Evolutionary conservation across 164 flowering plant genomes (phyloP).

Genomic region (Tetracentron sinense): DNA sequence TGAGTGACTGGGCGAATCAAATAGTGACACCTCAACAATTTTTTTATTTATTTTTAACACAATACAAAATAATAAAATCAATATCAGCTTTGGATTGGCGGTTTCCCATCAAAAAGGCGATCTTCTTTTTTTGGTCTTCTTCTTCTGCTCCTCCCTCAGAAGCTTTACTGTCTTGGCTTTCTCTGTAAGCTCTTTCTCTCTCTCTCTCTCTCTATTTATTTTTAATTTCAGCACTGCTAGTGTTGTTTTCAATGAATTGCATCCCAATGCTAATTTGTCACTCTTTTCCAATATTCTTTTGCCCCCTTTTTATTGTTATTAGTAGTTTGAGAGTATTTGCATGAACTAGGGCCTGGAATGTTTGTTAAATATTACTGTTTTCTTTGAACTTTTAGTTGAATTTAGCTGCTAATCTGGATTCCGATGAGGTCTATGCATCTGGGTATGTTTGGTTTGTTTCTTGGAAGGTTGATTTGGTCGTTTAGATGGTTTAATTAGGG

Average conservation of each 20-base stretch:
- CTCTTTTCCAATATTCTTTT: no score
- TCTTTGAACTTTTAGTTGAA: background rate
- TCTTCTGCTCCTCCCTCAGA: constrained; percentile 6
- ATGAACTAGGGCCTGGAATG: background rate
- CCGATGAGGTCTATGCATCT: background rate
- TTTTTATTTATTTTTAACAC: no score
- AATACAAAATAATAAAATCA: no score
- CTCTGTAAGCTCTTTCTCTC: constrained; percentile 7
- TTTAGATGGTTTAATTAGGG: constrained; percentile 3
- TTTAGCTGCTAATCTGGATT: constrained; percentile 1
- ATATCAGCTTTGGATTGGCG: background rate
- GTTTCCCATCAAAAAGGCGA: constrained; percentile 6
- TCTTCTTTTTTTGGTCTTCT: background rate
- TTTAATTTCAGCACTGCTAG: background rate
- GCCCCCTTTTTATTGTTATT: background rate
- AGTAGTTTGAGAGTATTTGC: background rate
- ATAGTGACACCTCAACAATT: no score
- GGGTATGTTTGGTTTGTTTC: background rate
- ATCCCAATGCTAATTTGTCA: no score
- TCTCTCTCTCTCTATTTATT: background rate
- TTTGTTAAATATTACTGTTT: background rate
- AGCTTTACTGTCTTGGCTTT: constrained; percentile 13
- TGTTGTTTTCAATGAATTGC: no score
- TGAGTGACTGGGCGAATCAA: no score
- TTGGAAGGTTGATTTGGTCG: background rate